phyloP scores from a whole-genome alignment of 2,329 filamentous ascomycete genomes.

The Onygena corvina region DNA sequence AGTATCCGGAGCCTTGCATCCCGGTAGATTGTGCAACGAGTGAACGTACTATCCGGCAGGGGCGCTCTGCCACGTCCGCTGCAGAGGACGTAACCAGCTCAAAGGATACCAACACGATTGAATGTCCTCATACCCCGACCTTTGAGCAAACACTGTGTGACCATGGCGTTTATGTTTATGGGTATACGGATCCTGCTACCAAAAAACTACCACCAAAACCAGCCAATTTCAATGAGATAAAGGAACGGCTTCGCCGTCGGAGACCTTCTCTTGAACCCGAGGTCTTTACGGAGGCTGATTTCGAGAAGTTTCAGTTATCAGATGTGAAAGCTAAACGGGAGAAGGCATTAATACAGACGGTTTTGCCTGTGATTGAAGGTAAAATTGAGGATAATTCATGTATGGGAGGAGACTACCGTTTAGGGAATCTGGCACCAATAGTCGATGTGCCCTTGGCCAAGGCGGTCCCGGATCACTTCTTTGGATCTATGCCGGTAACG shows the following conservation, averaged over 20 bases:
- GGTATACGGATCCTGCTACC: neutral
- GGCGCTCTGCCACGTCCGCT: neutral
- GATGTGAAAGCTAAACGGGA: constrained; percentile 16
- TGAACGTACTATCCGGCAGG: neutral
- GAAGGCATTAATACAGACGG: constrained; percentile 21
- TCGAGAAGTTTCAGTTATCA: constrained; percentile 21
- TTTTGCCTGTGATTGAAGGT: constrained; percentile 26
- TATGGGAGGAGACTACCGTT: constrained; percentile 19
- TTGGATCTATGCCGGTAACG: constrained; percentile 23
- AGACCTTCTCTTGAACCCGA: constrained; percentile 29
- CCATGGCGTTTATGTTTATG: constrained; percentile 22
- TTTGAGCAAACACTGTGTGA: constrained; percentile 32
- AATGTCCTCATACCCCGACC: constrained; percentile 18
- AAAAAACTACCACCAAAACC: neutral
- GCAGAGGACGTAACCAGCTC: neutral
- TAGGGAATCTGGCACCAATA: constrained; percentile 29
- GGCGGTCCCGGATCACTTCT: constrained; percentile 24
- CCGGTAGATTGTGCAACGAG: neutral
- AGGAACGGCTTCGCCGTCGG: constrained; percentile 17
- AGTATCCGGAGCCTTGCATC: neutral
- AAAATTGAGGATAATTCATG: constrained; percentile 19
- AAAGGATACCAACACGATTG: neutral
- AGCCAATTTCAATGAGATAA: neutral
- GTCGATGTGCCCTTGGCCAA: constrained; percentile 7
- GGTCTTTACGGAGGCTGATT: constrained; percentile 22